A percentile compares a stretch with the other conserved stretches of the same genome.
Conservation (phyloP, 139 green algal genomes). For the Astrephomene gubernaculifera region DNA sequence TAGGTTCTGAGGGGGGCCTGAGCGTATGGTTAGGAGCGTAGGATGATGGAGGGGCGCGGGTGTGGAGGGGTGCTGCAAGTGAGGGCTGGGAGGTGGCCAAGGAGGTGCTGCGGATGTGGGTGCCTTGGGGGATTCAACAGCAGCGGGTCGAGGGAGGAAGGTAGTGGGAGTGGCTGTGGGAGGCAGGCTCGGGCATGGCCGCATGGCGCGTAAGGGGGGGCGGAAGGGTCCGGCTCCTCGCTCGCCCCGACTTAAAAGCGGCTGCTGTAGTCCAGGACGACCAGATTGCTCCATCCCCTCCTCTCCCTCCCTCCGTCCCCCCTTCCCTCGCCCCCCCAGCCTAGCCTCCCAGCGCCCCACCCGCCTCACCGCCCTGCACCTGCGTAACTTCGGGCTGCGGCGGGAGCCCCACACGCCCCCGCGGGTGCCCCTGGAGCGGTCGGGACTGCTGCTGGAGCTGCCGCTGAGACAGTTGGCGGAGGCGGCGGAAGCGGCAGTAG, state of each 20-base stretch:
- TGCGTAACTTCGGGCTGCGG: constrained; percentile 14
- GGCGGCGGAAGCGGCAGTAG: neutral
- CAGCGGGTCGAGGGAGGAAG: too few species aligned
- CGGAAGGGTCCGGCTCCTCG: neutral
- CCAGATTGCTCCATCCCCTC: too few species aligned
- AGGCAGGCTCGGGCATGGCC: too few species aligned
- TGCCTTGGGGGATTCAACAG: too few species aligned
- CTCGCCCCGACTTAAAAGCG: neutral
- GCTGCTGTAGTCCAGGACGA: too few species aligned
- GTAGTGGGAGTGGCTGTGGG: neutral
- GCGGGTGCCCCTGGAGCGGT: constrained; percentile 15
- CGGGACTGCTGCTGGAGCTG: neutral
- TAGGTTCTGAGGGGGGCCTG: too few species aligned
- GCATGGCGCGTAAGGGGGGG: too few species aligned
- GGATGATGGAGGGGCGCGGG: neutral
- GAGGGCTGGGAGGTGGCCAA: too few species aligned
- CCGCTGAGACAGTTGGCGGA: constrained; percentile 2
- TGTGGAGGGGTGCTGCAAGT: neutral
- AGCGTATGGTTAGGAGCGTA: too few species aligned
- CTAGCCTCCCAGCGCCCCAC: neutral
- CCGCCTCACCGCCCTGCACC: neutral
- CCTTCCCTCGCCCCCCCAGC: neutral
- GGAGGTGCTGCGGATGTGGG: too few species aligned
- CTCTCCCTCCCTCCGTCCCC: neutral
- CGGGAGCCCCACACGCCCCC: neutral